Conservation (phyloP, 202 grass and related monocot species). For the Panicum virgatum region DNA sequence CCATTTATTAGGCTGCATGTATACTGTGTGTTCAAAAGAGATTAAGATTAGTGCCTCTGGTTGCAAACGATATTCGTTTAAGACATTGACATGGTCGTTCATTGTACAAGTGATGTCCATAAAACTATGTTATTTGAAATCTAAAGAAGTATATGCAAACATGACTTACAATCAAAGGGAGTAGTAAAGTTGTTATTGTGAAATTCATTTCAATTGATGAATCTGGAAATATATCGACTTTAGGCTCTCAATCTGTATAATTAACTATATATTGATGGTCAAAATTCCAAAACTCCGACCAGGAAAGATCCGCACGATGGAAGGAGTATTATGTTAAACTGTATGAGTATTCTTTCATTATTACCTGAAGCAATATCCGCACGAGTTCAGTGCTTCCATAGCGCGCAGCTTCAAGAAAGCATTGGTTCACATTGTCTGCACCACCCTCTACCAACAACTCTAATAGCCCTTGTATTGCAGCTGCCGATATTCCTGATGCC, state of each 20-base stretch:
- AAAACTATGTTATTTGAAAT: background rate
- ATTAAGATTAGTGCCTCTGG: background rate
- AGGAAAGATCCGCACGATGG: no score
- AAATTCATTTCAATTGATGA: background rate
- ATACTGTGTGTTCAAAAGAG: background rate
- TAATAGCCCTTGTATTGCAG: conserved; percentile 77
- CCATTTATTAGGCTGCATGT: conserved; percentile 23
- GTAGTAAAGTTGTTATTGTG: background rate
- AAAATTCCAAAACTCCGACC: background rate
- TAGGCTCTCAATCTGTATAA: background rate
- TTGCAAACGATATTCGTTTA: background rate
- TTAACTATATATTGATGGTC: background rate
- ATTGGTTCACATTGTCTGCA: conserved; percentile 98
- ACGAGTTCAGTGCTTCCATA: conserved; percentile 98
- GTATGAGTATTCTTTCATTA: conserved; percentile 12
- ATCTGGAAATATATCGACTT: background rate
- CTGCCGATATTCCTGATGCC: conserved; percentile 73
- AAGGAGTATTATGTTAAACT: background rate
- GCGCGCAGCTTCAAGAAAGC: conserved; percentile 96
- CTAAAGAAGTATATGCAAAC: background rate
- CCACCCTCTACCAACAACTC: conserved; percentile 96
- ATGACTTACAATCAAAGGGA: background rate
- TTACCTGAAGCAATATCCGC: conserved; percentile 91
- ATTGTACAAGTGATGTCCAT: background rate
- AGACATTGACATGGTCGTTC: background rate